These are phyloP conservation scores for Amylocarpus encephaloides DNA, from an alignment of 2,329 filamentous ascomycete species.

Conservation along the genomic window DNA sequence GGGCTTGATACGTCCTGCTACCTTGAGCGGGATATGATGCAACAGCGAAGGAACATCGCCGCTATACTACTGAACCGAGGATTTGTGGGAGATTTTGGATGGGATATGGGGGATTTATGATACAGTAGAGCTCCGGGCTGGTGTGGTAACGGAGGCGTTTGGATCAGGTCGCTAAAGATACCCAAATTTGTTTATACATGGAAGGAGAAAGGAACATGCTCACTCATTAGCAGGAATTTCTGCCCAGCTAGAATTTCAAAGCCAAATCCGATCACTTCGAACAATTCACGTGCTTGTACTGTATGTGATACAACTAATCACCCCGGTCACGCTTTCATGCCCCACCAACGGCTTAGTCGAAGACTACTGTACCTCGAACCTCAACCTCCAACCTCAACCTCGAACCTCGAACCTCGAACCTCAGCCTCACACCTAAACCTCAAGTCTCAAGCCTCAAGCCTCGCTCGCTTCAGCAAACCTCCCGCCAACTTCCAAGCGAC, in stretches of 20 bases:
- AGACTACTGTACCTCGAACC: not conserved
- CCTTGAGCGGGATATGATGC: conserved; percentile 46
- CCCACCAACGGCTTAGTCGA: not conserved
- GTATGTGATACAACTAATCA: no score
- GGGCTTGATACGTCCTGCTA: conserved; percentile 40
- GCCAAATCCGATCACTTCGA: no score
- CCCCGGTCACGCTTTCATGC: not conserved
- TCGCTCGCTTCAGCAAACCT: no score
- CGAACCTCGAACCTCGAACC: not conserved
- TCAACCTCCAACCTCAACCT: not conserved
- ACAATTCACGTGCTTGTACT: no score
- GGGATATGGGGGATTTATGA: conserved; percentile 20
- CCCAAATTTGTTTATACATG: conserved; percentile 17
- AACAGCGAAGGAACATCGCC: conserved; percentile 57
- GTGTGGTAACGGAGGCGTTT: conserved; percentile 14
- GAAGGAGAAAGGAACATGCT: no score
- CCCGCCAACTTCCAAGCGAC: no score
- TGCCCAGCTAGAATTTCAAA: no score
- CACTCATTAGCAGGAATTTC: not conserved
- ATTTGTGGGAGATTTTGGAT: conserved; percentile 52
- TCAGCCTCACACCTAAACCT: no score
- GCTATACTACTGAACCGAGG: conserved; percentile 61
- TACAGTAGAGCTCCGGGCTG: not conserved
- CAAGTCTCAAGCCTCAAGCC: no score
- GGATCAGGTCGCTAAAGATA: conserved; percentile 19